Base-by-base conservation (phyloP, 139 green algal genomes). In the Micractinium sp. region DNA sequence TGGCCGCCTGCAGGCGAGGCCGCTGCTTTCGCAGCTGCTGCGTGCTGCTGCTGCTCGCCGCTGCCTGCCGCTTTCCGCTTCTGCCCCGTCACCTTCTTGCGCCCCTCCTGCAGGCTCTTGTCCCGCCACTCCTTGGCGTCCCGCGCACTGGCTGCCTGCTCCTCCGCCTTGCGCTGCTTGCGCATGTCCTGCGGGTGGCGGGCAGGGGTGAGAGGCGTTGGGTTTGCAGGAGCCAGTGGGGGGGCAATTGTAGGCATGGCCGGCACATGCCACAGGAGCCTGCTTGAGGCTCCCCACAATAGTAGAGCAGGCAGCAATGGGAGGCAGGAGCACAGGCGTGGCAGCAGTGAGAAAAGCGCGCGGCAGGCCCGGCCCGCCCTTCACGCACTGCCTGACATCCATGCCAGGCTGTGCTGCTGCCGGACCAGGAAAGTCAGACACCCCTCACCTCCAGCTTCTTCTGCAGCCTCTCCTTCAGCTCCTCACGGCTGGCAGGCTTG, bases 391-490 rank as follows among this genome's bases (percentile, higher is more conserved):
- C 63, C 63, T 71, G 22, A 31, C 23, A 29, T 25, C 20, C 23
- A 29, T 20, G 14, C 63, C 3, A 25, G 63, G 63, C 63, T 73
- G 63, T 2, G 20, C 20, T 73, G 63, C 7, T 73, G 63, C 63
- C 63, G 22, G 47, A 9, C 47, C 47, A 9, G 9, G 47, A 56
- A 5, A 25, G 63, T 23, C 63, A 71, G 63, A 3, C 63, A 2
- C 63, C 63, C 63, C 63, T 71, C 36, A 93, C 93, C 91, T 94
- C 90, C 36, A 96, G 92, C 39, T 95, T 95, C 27, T 87, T 63
- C 56, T 96, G 92, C 82, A 97, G 92, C 71, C 91, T 90, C 73
- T 93, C 90, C 36, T 92, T 85, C 67, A 97, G 92, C 89, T 95
- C 93, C 35, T 96, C 90, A 23, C 93, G 78, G 25, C 91, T 93